Evolutionary conservation across 768 basidiomycete genomes (phyloP), one percentile per base, ranked within the genome.

Genomic region (Kwoniella sp.): DNA sequence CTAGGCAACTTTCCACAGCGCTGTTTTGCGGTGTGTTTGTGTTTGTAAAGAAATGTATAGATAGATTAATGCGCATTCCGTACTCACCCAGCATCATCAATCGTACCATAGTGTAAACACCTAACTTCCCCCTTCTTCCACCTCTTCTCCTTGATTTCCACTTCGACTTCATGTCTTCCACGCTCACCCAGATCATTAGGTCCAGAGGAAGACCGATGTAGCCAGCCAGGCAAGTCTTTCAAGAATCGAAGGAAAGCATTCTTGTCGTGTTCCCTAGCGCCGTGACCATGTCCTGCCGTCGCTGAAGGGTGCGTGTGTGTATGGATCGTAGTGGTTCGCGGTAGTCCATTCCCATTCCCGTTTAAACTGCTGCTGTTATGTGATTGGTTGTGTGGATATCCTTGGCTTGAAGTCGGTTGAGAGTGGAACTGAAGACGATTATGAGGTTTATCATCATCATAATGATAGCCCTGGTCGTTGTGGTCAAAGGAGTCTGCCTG

Each of bases 31-130:
- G n/a, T n/a, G n/a, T n/a, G n/a, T n/a, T n/a, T n/a, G n/a, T n/a
- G n/a, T n/a, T n/a, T n/a, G n/a, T n/a, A n/a, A n/a, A n/a, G n/a
- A n/a, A n/a, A n/a, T n/a, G n/a, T n/a, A n/a, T n/a, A n/a, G n/a
- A n/a, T 9, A 47, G 22, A 19, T 47, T 19, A 19, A 7, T 24
- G 5, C 46, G 50, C 25, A n/a, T n/a, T n/a, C n/a, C n/a, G n/a
- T 33, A 67, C 68, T 63, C 55, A 70, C 68, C 71, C 78, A 4
- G 67, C 71, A 70, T 80, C 79, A 63, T 80, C 79, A 36, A 80
- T 73, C 40, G 79, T 80, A 2, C 72, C 74, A 74, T 80, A 80
- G 60, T 75, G 70, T 33, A 80, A 53, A 60, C 79, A 80, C 29
- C 70, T 74, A 6, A 80, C 79, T 53, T 80, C 76, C 0, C 79